phyloP scores from a whole-genome alignment of 257 asterid species.

The Gardenia jasminoides region DNA sequence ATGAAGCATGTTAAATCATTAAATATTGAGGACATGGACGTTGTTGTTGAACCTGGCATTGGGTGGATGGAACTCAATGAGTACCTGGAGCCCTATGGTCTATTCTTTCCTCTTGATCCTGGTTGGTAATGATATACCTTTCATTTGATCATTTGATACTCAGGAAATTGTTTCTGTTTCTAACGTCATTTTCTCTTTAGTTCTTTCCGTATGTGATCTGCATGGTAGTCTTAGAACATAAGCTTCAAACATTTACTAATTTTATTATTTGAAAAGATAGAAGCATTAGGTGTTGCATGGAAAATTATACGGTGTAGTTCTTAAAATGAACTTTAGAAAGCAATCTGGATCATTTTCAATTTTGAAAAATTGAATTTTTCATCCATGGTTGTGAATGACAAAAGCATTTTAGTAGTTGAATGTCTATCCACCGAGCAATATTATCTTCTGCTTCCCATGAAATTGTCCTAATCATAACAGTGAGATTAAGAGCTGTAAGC shows the following conservation, averaged over 20 bases:
- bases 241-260: not conserved
- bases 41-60: slow-evolving; percentile 97
- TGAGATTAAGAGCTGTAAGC: not conserved
- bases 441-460: not conserved
- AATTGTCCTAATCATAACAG: not conserved
- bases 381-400: not conserved
- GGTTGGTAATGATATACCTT: slow-evolving; percentile 42
- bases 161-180: not conserved
- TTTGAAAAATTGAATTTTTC: not conserved
- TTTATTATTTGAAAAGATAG: not conserved
- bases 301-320: not conserved
- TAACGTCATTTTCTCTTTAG: slow-evolving; percentile 5
- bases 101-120: slow-evolving; percentile 97
- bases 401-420: not conserved
- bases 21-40: slow-evolving; percentile 91
- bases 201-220: not conserved
- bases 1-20: slow-evolving; percentile 68
- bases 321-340: not conserved
- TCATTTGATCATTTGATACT: slow-evolving; percentile 14
- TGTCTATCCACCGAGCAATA: not conserved
- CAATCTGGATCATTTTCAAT: not conserved
- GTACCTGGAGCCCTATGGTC: slow-evolving; percentile 86
- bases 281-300: not conserved
- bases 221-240: not conserved
- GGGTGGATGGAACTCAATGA: slow-evolving; percentile 99